Evolutionary conservation across 176 grass and related monocot genomes (phyloP).

Genomic region (sorghum (Sorghum bicolor)): Sorghum_bicolor_NCBIv3 NC_012874.2:37304501-37305000

Average conservation of each 20-base stretch:
- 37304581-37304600: not conserved
- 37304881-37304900: constrained; percentile 72
- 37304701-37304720: not conserved
- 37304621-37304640: not conserved
- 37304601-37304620: not conserved
- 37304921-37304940: constrained; percentile 95
- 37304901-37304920: constrained; percentile 82
- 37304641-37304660: not conserved
- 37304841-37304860: constrained; percentile 6
- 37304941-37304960: constrained; percentile 74
- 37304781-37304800: not conserved
- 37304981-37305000: constrained; percentile 6
- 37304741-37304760: not conserved
- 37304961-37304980: constrained; percentile 88
- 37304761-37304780: not conserved
- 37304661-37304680: not conserved
- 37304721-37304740: not conserved
- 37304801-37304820: not conserved
- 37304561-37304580: not conserved
- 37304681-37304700: not conserved
- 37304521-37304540: not conserved
- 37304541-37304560: not conserved
- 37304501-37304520: not conserved
- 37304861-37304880: constrained; percentile 24
- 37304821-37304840: not conserved